Evolutionary conservation across 2,329 filamentous ascomycete genomes (phyloP).

Genomic region (Zymoseptoria tritici): DNA sequence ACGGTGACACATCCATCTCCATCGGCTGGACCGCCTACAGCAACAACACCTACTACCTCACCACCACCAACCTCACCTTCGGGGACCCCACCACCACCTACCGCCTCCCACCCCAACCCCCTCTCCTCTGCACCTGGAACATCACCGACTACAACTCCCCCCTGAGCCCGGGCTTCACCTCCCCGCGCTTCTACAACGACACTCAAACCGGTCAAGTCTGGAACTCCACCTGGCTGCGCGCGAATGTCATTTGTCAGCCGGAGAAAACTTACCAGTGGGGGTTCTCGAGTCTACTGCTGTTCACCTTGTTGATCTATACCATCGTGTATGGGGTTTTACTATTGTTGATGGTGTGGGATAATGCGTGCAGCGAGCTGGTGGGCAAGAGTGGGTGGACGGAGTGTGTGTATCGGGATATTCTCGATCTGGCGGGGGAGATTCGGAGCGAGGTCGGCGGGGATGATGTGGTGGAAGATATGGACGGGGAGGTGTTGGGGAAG

Average conservation of each 20-base stretch:
- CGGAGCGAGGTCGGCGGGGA: too few species aligned
- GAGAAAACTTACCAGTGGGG: conserved; percentile 8
- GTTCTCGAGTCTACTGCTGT: conserved; percentile 12
- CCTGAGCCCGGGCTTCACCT: not conserved
- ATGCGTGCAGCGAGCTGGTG: too few species aligned
- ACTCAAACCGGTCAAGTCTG: not conserved
- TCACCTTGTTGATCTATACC: not conserved
- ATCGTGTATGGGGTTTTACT: too few species aligned
- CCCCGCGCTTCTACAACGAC: not conserved
- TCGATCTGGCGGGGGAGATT: too few species aligned
- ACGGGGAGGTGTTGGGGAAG: too few species aligned
- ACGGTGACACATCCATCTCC: not conserved
- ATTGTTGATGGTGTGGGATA: too few species aligned
- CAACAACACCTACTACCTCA: not conserved
- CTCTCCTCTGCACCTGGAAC: not conserved
- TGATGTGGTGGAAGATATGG: too few species aligned
- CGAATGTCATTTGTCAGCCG: conserved; percentile 1
- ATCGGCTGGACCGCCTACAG: not conserved
- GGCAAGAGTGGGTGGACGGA: too few species aligned
- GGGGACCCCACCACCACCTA: not conserved
- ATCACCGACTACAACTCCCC: not conserved
- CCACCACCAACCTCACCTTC: not conserved
- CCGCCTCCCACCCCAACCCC: too few species aligned
- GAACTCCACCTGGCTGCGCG: not conserved
- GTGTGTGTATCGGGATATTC: too few species aligned